phyloP scores from a whole-genome alignment of 352 stramenopile species.

The Phytophthora crassamura region DNA sequence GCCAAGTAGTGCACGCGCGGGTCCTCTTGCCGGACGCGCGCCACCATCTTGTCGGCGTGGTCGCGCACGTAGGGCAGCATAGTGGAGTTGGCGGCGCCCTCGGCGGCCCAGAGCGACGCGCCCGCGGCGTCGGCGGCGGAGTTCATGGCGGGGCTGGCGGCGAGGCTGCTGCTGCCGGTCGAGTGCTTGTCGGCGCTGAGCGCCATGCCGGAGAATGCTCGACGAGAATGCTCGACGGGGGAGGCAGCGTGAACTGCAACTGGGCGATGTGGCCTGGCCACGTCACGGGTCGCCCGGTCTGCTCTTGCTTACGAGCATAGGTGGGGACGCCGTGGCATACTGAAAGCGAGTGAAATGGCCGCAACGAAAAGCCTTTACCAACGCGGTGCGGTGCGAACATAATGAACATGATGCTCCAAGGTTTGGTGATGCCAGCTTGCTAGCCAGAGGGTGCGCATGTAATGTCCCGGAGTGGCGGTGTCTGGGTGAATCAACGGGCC shows the following conservation, averaged over 20 bases:
- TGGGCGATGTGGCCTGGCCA: slow-evolving; percentile 13
- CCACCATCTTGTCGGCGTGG: slow-evolving; percentile 56
- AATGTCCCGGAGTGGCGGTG: no score
- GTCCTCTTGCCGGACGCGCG: slow-evolving; percentile 54
- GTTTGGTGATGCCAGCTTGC: no score
- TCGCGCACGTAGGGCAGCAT: slow-evolving; percentile 64
- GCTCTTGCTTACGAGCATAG: slow-evolving; percentile 16
- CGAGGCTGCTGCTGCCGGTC: slow-evolving; percentile 20
- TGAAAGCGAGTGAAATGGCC: background rate
- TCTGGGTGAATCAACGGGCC: no score
- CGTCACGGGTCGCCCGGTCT: slow-evolving; percentile 1
- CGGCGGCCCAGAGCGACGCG: slow-evolving; percentile 49
- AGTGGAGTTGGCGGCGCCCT: slow-evolving; percentile 40
- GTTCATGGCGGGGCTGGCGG: slow-evolving; percentile 19
- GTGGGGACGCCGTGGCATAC: slow-evolving; percentile 6
- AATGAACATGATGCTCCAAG: no score
- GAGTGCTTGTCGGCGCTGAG: slow-evolving; percentile 25
- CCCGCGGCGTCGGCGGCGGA: slow-evolving; percentile 36
- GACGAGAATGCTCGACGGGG: slow-evolving; percentile 16
- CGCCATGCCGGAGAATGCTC: slow-evolving; percentile 24
- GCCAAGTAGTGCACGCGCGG: slow-evolving; percentile 57
- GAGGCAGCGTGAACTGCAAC: slow-evolving; percentile 27
- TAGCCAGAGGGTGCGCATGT: no score
- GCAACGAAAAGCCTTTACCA: slow-evolving; percentile 7
- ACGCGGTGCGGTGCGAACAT: slow-evolving; percentile 15